Percentiles rank a stretch among this genome's conserved stretches.
Evolutionary conservation across 176 grass and related monocot genomes (phyloP).

Genomic region (Carex parvula): DNA sequence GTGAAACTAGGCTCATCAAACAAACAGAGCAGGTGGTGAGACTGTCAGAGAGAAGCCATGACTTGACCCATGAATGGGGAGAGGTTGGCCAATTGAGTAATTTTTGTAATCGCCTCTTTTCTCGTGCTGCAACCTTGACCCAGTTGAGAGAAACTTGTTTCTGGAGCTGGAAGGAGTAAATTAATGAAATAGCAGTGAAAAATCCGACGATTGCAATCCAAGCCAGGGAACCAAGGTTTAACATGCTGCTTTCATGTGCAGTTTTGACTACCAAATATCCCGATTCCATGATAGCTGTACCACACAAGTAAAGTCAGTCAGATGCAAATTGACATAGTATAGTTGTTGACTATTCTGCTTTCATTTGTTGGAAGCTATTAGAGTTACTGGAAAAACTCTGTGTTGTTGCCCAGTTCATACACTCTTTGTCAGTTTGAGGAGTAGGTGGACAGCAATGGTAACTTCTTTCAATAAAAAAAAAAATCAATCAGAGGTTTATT

Average conservation of each 20-base stretch:
- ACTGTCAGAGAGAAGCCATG: slow-evolving; percentile 33
- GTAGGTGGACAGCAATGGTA: background rate
- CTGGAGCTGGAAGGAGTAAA: slow-evolving; percentile 68
- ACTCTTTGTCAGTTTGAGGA: background rate
- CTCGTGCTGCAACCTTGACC: slow-evolving; percentile 60
- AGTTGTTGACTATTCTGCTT: background rate
- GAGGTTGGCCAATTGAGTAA: slow-evolving; percentile 53
- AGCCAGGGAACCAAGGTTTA: slow-evolving; percentile 38
- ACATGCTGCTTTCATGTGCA: slow-evolving; percentile 26
- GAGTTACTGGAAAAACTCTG: background rate
- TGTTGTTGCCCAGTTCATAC: background rate
- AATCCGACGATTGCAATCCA: slow-evolving; percentile 72
- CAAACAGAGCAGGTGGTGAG: slow-evolving; percentile 73
- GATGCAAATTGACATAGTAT: slow-evolving; percentile 2
- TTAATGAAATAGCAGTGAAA: slow-evolving; percentile 41
- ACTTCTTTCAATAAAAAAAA: background rate
- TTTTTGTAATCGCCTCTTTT: slow-evolving; percentile 49
- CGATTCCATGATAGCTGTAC: slow-evolving; percentile 31
- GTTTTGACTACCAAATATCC: slow-evolving; percentile 49
- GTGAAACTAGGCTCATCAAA: slow-evolving; percentile 30
- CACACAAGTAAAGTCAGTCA: background rate
- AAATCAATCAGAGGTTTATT: background rate
- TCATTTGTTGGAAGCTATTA: background rate
- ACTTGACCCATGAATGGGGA: slow-evolving; percentile 54
- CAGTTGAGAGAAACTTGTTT: slow-evolving; percentile 63